These are phyloP conservation scores for Clarireedia paspali DNA, from an alignment of 2,329 filamentous ascomycete species.

Conservation along the genomic window DNA sequence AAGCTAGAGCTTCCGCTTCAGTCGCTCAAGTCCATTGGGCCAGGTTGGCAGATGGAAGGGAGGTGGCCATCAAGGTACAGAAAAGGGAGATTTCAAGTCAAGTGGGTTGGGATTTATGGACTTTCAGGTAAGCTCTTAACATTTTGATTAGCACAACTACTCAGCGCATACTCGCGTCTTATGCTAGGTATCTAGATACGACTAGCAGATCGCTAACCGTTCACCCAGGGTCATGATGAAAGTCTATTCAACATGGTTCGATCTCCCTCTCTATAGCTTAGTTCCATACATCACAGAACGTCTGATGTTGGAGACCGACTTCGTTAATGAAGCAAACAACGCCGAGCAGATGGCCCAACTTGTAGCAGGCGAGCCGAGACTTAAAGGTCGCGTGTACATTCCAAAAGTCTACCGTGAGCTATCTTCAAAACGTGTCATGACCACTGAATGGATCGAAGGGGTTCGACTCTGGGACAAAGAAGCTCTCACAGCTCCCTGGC, in stretches of 20 bases:
- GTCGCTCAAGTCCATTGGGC: constrained; percentile 98
- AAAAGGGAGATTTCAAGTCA: constrained; percentile 90
- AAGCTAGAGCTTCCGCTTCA: constrained; percentile 64
- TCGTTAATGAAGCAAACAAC: constrained; percentile 84
- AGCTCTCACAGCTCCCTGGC: constrained; percentile 68
- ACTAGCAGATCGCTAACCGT: constrained; percentile 3
- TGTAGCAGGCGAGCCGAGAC: constrained; percentile 64
- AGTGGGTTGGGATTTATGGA: constrained; percentile 91
- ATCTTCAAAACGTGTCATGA: constrained; percentile 76
- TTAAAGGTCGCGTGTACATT: constrained; percentile 79
- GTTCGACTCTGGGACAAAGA: constrained; percentile 89
- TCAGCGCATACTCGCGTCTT: no score
- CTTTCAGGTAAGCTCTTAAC: constrained; percentile 61
- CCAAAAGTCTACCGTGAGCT: constrained; percentile 78
- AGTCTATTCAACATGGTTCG: constrained; percentile 81
- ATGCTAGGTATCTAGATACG: no score
- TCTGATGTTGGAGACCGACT: constrained; percentile 90
- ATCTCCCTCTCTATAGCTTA: constrained; percentile 83
- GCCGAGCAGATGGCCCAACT: constrained; percentile 75
- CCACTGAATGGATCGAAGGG: constrained; percentile 96
- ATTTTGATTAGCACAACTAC: no score
- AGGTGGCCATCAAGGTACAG: constrained; percentile 94
- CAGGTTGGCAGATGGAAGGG: constrained; percentile 71
- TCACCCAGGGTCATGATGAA: constrained; percentile 62
- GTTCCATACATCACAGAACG: constrained; percentile 91